These are phyloP conservation scores for Candida manassasensis DNA, from an alignment of 805 yeast species.

Conservation along the genomic window DNA sequence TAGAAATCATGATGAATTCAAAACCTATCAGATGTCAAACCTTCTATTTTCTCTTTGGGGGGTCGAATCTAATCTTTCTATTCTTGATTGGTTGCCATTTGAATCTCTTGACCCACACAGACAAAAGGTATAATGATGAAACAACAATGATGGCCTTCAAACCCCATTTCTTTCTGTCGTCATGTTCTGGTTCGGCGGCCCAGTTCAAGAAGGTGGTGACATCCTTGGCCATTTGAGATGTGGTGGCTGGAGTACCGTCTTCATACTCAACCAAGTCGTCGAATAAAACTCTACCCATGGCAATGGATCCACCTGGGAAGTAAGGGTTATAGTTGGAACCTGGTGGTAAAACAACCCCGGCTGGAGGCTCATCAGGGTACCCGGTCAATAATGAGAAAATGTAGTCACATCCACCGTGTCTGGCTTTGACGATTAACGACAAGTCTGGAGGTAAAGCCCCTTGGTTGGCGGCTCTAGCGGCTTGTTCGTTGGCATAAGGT, in stretches of 20 bases:
- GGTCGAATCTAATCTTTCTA: constrained; percentile 89
- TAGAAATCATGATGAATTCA: background rate
- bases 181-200: constrained; percentile 98
- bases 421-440: constrained; percentile 94
- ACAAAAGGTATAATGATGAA: constrained; percentile 72
- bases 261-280: constrained; percentile 98
- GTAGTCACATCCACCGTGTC: constrained; percentile 97
- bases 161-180: constrained; percentile 96
- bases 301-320: constrained; percentile 99
- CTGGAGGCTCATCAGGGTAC: constrained; percentile 98
- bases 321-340: constrained; percentile 98
- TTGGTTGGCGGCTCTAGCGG: constrained; percentile 99
- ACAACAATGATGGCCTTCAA: constrained; percentile 81
- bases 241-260: constrained; percentile 97
- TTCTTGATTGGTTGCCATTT: constrained; percentile 96
- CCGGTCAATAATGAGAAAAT: constrained; percentile 94
- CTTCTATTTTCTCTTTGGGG: constrained; percentile 62
- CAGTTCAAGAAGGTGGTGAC: constrained; percentile 94
- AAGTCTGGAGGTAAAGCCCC: constrained; percentile 99
- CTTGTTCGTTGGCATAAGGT: constrained; percentile 97
- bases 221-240: constrained; percentile 99
- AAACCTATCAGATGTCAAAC: background rate
- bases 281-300: constrained; percentile 97
- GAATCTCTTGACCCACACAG: constrained; percentile 94
- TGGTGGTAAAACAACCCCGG: constrained; percentile 88